These are phyloP conservation scores for Claviceps sorghi DNA, from an alignment of 2,329 filamentous ascomycete genomes.

Conservation along the genomic window DNA sequence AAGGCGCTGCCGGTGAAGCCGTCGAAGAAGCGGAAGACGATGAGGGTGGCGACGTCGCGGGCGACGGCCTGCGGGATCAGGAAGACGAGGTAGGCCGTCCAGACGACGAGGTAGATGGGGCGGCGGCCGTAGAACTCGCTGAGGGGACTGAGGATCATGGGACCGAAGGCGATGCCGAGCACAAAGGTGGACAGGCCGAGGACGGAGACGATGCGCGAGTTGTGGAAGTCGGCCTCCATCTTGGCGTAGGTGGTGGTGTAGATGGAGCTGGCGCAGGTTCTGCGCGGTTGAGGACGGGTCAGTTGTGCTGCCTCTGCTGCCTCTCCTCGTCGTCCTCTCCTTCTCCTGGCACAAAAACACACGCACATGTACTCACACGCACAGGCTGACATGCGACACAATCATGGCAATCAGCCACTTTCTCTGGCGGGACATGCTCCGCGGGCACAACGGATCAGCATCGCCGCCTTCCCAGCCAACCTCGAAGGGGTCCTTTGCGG, in stretches of 20 bases:
- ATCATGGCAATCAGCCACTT: constrained; percentile 73
- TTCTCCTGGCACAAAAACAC: not conserved
- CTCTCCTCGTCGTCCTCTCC: not conserved
- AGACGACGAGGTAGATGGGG: constrained; percentile 65
- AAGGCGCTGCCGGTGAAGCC: constrained; percentile 57
- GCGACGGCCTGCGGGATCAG: constrained; percentile 69
- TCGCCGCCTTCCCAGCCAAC: constrained; percentile 63
- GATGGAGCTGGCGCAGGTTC: constrained; percentile 73
- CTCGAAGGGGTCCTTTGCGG: constrained; percentile 39
- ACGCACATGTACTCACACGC: constrained; percentile 50
- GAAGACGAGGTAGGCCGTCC: constrained; percentile 62
- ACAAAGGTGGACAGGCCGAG: constrained; percentile 75
- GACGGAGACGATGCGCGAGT: constrained; percentile 57
- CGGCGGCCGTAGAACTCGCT: constrained; percentile 72
- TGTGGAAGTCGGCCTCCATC: constrained; percentile 59
- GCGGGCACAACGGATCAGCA: constrained; percentile 58
- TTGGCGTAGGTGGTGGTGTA: constrained; percentile 74
- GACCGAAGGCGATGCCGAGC: constrained; percentile 52
- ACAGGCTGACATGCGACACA: constrained; percentile 58
- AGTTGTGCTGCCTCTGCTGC: not conserved
- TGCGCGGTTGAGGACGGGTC: constrained; percentile 16
- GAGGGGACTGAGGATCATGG: constrained; percentile 47
- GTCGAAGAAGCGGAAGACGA: constrained; percentile 64
- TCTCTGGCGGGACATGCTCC: constrained; percentile 46
- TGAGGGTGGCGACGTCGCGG: constrained; percentile 66